These are phyloP conservation scores for Penicillium sp. DNA, from an alignment of 2,329 filamentous ascomycete species.

Conservation along the genomic window DNA sequence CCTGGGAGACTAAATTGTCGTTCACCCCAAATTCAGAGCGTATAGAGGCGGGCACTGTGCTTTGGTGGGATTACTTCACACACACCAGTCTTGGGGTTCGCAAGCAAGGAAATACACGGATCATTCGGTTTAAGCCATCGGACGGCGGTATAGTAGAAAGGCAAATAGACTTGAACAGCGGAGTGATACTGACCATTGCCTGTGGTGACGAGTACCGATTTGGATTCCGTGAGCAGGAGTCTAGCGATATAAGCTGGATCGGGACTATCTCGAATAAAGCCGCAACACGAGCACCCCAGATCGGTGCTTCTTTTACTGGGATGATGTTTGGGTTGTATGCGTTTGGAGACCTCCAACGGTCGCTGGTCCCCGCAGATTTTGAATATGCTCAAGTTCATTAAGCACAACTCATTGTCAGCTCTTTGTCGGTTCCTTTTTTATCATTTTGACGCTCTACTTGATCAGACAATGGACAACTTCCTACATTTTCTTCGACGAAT, in stretches of 20 bases:
- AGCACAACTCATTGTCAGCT: not conserved
- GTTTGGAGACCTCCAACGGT: conserved; percentile 47
- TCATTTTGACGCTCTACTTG: too few relatives aligned
- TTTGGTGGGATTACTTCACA: conserved; percentile 60
- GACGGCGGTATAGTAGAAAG: conserved; percentile 22
- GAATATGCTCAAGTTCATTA: conserved; percentile 31
- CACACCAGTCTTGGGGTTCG: conserved; percentile 50
- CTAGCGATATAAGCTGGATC: conserved; percentile 26
- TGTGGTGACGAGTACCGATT: conserved; percentile 38
- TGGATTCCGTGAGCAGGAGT: conserved; percentile 21
- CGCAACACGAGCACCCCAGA: conserved; percentile 42
- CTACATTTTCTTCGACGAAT: too few relatives aligned
- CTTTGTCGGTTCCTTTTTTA: too few relatives aligned
- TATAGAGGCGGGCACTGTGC: conserved; percentile 58
- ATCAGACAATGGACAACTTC: too few relatives aligned
- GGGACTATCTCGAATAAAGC: conserved; percentile 34
- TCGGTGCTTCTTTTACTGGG: conserved; percentile 47
- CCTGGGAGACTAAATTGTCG: conserved; percentile 49
- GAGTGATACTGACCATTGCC: conserved; percentile 33
- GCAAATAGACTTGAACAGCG: conserved; percentile 13
- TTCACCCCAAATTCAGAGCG: conserved; percentile 51
- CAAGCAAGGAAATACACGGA: conserved; percentile 15
- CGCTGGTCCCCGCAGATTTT: conserved; percentile 49
- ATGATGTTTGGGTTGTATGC: conserved; percentile 54
- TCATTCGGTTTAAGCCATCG: conserved; percentile 32